phyloP scores from a whole-genome alignment of 257 asterid species.

The Scutellaria barbata region DNA sequence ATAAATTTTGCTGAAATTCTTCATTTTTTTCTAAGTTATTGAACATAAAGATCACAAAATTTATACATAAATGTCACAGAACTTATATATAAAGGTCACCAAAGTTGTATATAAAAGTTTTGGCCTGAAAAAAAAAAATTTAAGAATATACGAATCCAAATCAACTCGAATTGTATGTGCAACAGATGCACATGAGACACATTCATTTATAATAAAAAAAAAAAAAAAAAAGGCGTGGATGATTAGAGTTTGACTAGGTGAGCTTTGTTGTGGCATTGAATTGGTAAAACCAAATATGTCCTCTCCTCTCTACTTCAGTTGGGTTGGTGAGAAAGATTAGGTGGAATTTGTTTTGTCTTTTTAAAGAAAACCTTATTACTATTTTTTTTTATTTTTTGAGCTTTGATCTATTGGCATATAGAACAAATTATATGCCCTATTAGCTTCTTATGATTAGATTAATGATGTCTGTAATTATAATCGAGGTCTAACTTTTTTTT shows the following conservation, averaged over 20 bases:
- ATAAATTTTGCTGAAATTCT: too few relatives aligned
- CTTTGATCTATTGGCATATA: neutral
- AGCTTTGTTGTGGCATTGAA: conserved; percentile 21
- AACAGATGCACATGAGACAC: too few relatives aligned
- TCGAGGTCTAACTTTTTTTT: neutral
- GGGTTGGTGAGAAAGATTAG: conserved; percentile 24
- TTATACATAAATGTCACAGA: too few relatives aligned
- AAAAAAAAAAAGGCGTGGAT: conserved; percentile 2
- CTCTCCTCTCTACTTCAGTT: conserved; percentile 22
- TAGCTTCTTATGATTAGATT: neutral
- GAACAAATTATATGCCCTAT: neutral
- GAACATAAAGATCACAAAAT: too few relatives aligned
- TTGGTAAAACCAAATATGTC: conserved; percentile 18
- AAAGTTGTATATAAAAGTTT: too few relatives aligned
- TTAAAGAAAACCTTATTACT: neutral
- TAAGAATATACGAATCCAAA: too few relatives aligned
- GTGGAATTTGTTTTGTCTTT: conserved; percentile 15
- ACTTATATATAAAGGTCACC: too few relatives aligned
- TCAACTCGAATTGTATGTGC: too few relatives aligned
- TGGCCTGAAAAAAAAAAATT: too few relatives aligned
- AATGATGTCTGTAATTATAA: neutral
- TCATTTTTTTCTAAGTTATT: too few relatives aligned
- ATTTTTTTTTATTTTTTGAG: neutral
- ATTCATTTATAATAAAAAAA: neutral
- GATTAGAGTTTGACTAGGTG: conserved; percentile 36